Base-by-base conservation (phyloP, 768 basidiomycete genomes). In the Sistotremastrum suecicum region DNA sequence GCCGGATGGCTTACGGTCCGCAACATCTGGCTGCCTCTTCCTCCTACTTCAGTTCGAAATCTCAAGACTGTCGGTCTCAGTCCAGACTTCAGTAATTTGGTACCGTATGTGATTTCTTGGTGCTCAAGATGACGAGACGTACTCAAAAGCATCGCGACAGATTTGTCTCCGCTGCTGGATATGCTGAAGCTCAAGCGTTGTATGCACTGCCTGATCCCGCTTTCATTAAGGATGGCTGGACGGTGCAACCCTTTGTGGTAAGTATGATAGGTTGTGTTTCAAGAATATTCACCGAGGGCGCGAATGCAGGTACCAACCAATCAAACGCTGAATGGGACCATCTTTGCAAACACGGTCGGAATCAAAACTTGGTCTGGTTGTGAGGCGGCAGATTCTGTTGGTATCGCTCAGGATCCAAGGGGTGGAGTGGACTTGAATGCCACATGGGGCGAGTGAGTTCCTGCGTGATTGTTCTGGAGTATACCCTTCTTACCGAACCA, bases 121-220 rank as follows among this genome's bases (percentile, higher is more conserved):
- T 62, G 7, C 56, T 76, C 35, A 63, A 67, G 1, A 55, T 76
- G 31, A 75, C 75, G 46, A 35, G 36, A 34, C 36, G 1, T 49
- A 7, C 10, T 7, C 41, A 40, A 48, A 12, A 32, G 5, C 7
- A 44, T 43, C 28, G 11, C 28, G n/a, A 49, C 75, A 71, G 66
- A 3, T 76, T 75, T 57, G 55, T 73, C 37, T 66, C 70, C 36
- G 75, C 74, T 5, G 70, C 75, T 5, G 75, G 75, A 8, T 76
- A 67, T 49, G 71, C 75, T 8, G 68, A 70, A 7, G 68, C 74
- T 5, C 63, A 64, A 1, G 66, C 71, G 7, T 53, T 72, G 28
- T 77, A 74, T 51, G 54, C 65, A 45, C 58, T 76, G 3, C 58
- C 58, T 0, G 56, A 65, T 31, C 71, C 74, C 5, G 59, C 69